Evolutionary conservation across 176 grass and related monocot species (phyloP).

Genomic region (Cenchrus purpureus): DNA sequence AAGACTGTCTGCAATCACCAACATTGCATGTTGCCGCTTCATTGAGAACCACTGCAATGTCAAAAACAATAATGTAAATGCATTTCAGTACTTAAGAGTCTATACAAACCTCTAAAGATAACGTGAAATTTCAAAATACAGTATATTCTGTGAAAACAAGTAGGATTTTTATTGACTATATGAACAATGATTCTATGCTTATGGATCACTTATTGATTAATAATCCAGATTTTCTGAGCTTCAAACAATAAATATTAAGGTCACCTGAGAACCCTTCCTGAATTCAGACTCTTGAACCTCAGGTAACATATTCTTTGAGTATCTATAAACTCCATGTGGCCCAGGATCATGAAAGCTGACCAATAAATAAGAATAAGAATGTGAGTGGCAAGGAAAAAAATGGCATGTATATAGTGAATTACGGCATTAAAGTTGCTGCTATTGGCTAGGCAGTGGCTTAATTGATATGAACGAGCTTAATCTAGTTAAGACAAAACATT

Average conservation of each 20-base stretch:
- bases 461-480: slow-evolving; percentile 11
- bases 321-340: slow-evolving; percentile 79
- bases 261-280: slow-evolving; percentile 89
- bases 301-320: slow-evolving; percentile 63
- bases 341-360: slow-evolving; percentile 81
- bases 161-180: background rate
- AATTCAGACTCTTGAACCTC: slow-evolving; percentile 67
- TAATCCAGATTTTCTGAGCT: background rate
- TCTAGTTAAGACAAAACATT: background rate
- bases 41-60: slow-evolving; percentile 77
- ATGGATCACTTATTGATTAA: background rate
- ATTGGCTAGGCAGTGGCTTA: background rate
- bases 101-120: background rate
- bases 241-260: background rate
- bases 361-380: slow-evolving; percentile 44
- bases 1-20: slow-evolving; percentile 74
- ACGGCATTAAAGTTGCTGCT: background rate
- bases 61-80: background rate
- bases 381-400: slow-evolving; percentile 11
- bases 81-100: background rate
- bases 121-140: background rate
- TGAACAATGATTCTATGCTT: background rate
- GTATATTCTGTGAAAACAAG: background rate
- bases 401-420: background rate
- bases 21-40: slow-evolving; percentile 78